phyloP scores from a whole-genome alignment of 2,329 filamentous ascomycete species.

The Epichloe bromicola region DNA sequence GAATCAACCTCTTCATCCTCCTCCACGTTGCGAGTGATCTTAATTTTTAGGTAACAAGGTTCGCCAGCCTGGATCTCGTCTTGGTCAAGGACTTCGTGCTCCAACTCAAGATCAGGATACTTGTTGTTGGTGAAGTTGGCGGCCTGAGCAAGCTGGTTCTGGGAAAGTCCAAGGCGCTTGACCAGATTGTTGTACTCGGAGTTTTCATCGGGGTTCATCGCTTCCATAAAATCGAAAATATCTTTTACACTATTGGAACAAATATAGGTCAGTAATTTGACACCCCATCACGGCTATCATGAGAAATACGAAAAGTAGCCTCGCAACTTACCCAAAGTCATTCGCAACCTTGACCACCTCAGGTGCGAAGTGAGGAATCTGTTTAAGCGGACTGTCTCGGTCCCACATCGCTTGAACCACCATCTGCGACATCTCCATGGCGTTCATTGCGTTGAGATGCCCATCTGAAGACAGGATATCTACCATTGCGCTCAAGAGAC shows the following conservation, averaged over 20 bases:
- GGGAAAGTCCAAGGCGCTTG: constrained; percentile 63
- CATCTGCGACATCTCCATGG: constrained; percentile 99
- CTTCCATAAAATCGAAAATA: constrained; percentile 96
- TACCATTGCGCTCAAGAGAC: constrained; percentile 79
- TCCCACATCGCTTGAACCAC: constrained; percentile 99
- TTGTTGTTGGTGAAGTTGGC: constrained; percentile 92
- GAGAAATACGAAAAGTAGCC: neutral
- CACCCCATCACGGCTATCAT: neutral
- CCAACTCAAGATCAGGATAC: constrained; percentile 88
- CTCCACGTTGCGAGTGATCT: constrained; percentile 70
- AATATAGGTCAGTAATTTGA: constrained; percentile 17
- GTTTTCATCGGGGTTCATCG: constrained; percentile 94
- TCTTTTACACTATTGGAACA: constrained; percentile 58
- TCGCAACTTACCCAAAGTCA: constrained; percentile 52
- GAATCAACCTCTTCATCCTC: constrained; percentile 59
- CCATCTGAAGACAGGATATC: constrained; percentile 94
- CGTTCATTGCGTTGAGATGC: constrained; percentile 91
- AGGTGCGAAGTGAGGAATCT: constrained; percentile 87
- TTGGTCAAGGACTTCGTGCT: constrained; percentile 72
- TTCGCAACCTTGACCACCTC: constrained; percentile 74
- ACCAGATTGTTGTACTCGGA: constrained; percentile 66
- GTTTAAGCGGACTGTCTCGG: constrained; percentile 88
- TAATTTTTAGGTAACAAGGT: constrained; percentile 70
- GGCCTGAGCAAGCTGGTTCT: constrained; percentile 75
- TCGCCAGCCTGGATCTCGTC: constrained; percentile 70